Base-by-base conservation (phyloP, 257 asterid species). In the Lithospermum erythrorhizon region DNA sequence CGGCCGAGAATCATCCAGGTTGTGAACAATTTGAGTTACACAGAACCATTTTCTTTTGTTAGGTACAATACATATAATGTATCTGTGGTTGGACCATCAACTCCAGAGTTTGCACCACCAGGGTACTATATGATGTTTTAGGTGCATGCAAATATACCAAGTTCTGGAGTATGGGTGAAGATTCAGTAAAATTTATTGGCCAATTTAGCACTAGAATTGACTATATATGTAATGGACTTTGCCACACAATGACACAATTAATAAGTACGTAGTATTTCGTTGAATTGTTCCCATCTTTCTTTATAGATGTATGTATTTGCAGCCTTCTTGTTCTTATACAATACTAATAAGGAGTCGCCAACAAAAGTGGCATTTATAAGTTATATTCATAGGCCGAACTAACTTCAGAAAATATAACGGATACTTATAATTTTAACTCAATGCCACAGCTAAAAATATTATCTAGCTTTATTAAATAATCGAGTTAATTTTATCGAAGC, bases 101-200 rank as follows among this genome's bases (percentile, higher is more conserved):
- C 67, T 9, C 58, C 47, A 25, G 81, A 83, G 77, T 73, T 84
- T 37, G 90, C 88, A 9, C 95, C 94, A 0, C 80, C 86, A 13
- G 94, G 95, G 13, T 81, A 80, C 21, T 84, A 87, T 53, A 17
- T 87, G 73, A 52, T 87, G 76, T 87, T 84, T 67, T 60, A 81
- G 17, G 80, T 87, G 6, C 95, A 84, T 62, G 75, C 65, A 52
- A 71, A 64, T 2, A 51, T 78, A 65, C 94, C 95, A 6, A 84
- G 95, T 58, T 55, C 72, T 3, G 95, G 81, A 4, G 21, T 63
- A 63, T 84, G 94, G 95, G 79, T 87, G 55, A 65, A 63, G 62
- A 37, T 81, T 55, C 60, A 25, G 60, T 23, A 32, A 56, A 53
- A 3, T 53, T 53, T 19, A 13, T 5, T 14, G 9, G 22, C 10